Conservation (phyloP, 441 rosid species). For the Gossypium gossypioides region DNA sequence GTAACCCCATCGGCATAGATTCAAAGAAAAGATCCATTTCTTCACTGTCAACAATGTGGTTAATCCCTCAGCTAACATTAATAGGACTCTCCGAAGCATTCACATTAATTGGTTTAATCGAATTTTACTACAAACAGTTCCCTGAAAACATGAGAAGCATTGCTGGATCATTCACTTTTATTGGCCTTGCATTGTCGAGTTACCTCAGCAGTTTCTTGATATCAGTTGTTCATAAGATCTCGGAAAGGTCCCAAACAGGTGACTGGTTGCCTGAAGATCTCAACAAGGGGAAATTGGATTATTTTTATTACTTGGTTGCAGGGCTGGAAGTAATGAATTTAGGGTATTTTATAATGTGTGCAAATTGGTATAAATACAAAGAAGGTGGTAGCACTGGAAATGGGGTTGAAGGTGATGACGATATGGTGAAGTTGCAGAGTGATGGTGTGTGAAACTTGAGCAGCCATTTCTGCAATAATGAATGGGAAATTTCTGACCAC, state of each 20-base stretch:
- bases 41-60: conserved; percentile 50
- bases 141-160: conserved; percentile 65
- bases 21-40: conserved; percentile 41
- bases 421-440: conserved; percentile 12
- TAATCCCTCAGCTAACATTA: conserved; percentile 52
- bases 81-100: conserved; percentile 52
- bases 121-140: conserved; percentile 60
- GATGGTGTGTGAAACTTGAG: conserved; percentile 10
- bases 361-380: conserved; percentile 59
- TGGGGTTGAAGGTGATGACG: conserved; percentile 9
- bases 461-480: background rate
- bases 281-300: conserved; percentile 48
- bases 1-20: conserved; percentile 32
- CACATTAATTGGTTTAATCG: conserved; percentile 33
- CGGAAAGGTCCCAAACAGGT: conserved; percentile 20
- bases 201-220: conserved; percentile 39
- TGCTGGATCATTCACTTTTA: conserved; percentile 39
- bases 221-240: conserved; percentile 35
- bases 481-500: too few species aligned
- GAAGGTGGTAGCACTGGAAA: conserved; percentile 18
- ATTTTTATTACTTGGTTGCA: conserved; percentile 45
- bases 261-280: conserved; percentile 58
- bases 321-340: conserved; percentile 34
- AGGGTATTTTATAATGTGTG: conserved; percentile 35
- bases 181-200: conserved; percentile 38